Percentiles rank a stretch among this genome's conserved stretches.
These are phyloP conservation scores for Gossypium gossypioides DNA, from an alignment of 441 rosid genomes.

Conservation along the genomic window DNA sequence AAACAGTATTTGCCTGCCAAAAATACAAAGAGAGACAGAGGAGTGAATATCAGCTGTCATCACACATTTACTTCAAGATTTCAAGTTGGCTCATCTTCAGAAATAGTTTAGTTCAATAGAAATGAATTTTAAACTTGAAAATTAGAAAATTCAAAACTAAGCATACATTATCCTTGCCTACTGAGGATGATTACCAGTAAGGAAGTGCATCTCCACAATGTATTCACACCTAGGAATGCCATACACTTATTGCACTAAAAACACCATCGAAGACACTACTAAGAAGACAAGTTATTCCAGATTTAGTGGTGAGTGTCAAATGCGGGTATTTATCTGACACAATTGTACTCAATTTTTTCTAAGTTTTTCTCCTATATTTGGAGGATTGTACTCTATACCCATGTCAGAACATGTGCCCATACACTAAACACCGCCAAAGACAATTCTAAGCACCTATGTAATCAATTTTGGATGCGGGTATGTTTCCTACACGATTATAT, in stretches of 20 bases:
- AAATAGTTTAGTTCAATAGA: not conserved
- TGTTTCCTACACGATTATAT: no score
- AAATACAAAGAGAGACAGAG: conserved; percentile 1
- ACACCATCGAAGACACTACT: not conserved
- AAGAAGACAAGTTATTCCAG: not conserved
- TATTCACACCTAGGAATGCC: not conserved
- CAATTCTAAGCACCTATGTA: not conserved
- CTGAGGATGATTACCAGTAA: not conserved
- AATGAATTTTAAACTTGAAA: not conserved
- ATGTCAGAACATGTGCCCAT: not conserved
- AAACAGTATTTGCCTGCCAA: conserved; percentile 75
- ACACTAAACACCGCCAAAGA: not conserved
- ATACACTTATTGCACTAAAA: not conserved
- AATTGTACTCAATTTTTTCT: not conserved
- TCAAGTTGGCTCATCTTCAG: not conserved
- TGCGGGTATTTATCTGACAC: not conserved
- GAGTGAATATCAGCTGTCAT: not conserved
- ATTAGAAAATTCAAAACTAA: not conserved
- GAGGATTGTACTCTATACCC: not conserved
- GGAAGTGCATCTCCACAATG: not conserved
- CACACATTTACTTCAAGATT: not conserved
- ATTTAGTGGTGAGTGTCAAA: not conserved
- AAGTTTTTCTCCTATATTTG: not conserved
- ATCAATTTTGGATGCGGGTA: not conserved
- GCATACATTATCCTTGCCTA: not conserved